Evolutionary conservation across 768 basidiomycete genomes (phyloP).

Genomic region (Russula vinacea): DNA sequence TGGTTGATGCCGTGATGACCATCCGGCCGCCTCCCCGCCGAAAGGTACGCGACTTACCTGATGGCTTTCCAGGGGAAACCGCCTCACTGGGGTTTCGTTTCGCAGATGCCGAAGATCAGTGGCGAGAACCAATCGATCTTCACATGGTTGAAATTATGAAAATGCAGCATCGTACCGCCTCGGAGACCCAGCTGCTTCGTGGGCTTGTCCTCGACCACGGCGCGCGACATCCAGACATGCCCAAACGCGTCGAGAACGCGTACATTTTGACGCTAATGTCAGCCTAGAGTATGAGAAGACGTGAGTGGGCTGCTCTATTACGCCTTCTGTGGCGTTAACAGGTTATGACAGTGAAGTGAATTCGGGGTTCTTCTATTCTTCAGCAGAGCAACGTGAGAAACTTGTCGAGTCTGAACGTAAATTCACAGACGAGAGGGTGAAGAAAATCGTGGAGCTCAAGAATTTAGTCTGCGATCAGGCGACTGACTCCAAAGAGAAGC

Average conservation of each 20-base stretch:
- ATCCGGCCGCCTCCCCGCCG: conserved; percentile 69
- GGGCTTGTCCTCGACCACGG: conserved; percentile 98
- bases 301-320: conserved; percentile 49
- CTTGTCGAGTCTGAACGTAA: conserved; percentile 95
- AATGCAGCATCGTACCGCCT: conserved; percentile 98
- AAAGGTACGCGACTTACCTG: conserved; percentile 45
- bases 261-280: conserved; percentile 92
- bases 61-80: conserved; percentile 31
- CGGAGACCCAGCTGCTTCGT: conserved; percentile 92
- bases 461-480: conserved; percentile 93
- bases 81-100: conserved; percentile 31
- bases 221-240: conserved; percentile 98
- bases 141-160: conserved; percentile 99
- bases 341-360: conserved; percentile 81
- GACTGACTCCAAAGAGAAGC: conserved; percentile 75
- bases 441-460: conserved; percentile 96
- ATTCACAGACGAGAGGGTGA: conserved; percentile 90
- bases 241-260: conserved; percentile 95
- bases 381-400: conserved; percentile 96
- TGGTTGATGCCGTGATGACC: conserved; percentile 91
- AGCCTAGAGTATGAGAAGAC: conserved; percentile 99
- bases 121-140: conserved; percentile 89
- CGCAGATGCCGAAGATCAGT: conserved; percentile 60
- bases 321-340: conserved; percentile 19
- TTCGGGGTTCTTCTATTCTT: conserved; percentile 99